Conservation (phyloP, 768 basidiomycete genomes). For the Cystoderma amianthinum region DNA sequence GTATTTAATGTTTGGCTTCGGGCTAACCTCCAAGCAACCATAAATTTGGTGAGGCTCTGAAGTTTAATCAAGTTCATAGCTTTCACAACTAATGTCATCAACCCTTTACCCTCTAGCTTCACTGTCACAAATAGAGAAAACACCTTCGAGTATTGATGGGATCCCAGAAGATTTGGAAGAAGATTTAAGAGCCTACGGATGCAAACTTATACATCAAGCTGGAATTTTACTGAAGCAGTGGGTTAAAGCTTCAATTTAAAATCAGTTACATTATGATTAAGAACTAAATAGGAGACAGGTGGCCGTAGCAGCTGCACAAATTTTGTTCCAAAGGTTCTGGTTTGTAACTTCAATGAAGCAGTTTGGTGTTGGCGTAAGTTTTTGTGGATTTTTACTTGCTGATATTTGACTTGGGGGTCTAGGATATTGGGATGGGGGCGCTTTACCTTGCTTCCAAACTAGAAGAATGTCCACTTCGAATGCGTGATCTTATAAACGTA, state of each 20-base stretch:
- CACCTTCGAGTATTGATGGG: constrained; percentile 80
- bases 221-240: constrained; percentile 89
- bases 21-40: neutral
- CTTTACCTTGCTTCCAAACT: constrained; percentile 86
- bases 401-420: too few species aligned
- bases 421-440: constrained; percentile 90
- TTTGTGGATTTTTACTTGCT: constrained; percentile 4
- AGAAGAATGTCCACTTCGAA: constrained; percentile 86
- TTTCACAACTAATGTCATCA: constrained; percentile 30
- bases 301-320: constrained; percentile 93
- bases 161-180: constrained; percentile 78
- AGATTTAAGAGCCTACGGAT: constrained; percentile 85
- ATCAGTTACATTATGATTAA: constrained; percentile 1
- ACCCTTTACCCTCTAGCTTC: constrained; percentile 80
- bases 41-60: too few species aligned
- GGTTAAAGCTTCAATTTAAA: too few species aligned
- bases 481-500: constrained; percentile 91
- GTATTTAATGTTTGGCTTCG: neutral
- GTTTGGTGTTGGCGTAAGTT: constrained; percentile 84
- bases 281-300: constrained; percentile 73
- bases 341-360: constrained; percentile 92
- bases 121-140: constrained; percentile 65
- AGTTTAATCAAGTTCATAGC: too few species aligned
- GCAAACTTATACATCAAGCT: constrained; percentile 92
- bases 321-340: constrained; percentile 96